A percentile compares a stretch with the other conserved stretches of the same genome.
phyloP scores from a whole-genome alignment of 257 asterid species.

The Ilex asprella region DNA sequence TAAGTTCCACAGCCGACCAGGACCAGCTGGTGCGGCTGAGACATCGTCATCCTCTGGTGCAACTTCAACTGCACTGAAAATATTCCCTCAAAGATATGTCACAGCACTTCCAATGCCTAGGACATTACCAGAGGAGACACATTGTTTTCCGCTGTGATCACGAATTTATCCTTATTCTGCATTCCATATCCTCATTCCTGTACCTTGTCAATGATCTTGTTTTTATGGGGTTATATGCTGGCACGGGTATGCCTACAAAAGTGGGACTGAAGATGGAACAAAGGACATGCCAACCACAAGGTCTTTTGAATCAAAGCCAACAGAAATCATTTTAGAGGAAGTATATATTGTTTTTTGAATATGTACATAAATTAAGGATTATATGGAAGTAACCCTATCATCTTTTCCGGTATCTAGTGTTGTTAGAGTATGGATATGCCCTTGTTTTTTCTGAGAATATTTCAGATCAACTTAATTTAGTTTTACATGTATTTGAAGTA shows the following conservation, averaged over 20 bases:
- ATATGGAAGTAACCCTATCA: constrained; percentile 8
- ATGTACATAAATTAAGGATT: constrained; percentile 19
- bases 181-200: no score
- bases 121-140: constrained; percentile 42
- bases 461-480: no score
- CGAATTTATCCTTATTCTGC: not conserved
- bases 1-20: constrained; percentile 48
- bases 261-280: no score
- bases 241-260: no score
- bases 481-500: no score
- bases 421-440: no score
- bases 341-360: constrained; percentile 30
- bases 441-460: no score
- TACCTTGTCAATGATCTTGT: no score
- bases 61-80: constrained; percentile 19
- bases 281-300: no score
- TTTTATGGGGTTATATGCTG: no score
- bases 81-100: constrained; percentile 45
- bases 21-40: constrained; percentile 25
- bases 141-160: constrained; percentile 57
- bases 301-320: constrained; percentile 14
- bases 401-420: no score
- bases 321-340: constrained; percentile 22
- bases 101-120: constrained; percentile 57
- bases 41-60: constrained; percentile 27